Conservation (phyloP, 805 yeast genomes). For the Grigorovia jiainica region DNA sequence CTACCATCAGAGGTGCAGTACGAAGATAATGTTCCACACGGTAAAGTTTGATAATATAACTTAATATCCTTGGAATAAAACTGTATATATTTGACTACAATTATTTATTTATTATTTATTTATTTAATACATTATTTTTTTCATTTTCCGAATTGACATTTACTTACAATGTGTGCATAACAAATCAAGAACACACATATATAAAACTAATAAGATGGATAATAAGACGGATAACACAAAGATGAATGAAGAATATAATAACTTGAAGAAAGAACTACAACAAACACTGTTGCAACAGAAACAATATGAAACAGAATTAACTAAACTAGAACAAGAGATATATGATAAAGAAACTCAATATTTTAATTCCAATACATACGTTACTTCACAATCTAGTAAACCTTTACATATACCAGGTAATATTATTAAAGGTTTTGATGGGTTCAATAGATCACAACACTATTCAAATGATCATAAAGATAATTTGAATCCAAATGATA, state of each 20-base stretch:
- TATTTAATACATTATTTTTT: too few relatives aligned
- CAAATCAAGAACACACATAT: too few relatives aligned
- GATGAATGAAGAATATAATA: slow-evolving; percentile 44
- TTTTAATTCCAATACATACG: slow-evolving; percentile 50
- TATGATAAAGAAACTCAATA: slow-evolving; percentile 72
- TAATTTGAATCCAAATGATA: slow-evolving; percentile 43
- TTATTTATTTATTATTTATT: too few relatives aligned
- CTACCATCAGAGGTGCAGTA: too few relatives aligned
- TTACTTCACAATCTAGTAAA: slow-evolving; percentile 1
- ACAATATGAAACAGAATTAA: slow-evolving; percentile 53
- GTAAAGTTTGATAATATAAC: too few relatives aligned
- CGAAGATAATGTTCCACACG: too few relatives aligned
- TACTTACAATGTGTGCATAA: too few relatives aligned
- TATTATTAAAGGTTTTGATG: slow-evolving; percentile 86
- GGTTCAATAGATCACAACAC: slow-evolving; percentile 45
- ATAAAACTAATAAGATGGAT: too few relatives aligned
- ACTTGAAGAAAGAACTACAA: slow-evolving; percentile 55
- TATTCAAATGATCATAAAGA: slow-evolving; percentile 5
- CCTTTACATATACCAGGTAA: slow-evolving; percentile 36
- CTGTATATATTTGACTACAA: too few relatives aligned
- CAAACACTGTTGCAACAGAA: slow-evolving; percentile 53
- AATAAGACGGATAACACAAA: slow-evolving; percentile 18
- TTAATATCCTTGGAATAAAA: too few relatives aligned
- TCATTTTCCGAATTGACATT: too few relatives aligned
- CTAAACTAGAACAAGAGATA: slow-evolving; percentile 63